Percentiles rank a stretch among this genome's conserved stretches.
phyloP scores from a whole-genome alignment of 441 rosid species.

The Hypseocharis bilobata region DNA sequence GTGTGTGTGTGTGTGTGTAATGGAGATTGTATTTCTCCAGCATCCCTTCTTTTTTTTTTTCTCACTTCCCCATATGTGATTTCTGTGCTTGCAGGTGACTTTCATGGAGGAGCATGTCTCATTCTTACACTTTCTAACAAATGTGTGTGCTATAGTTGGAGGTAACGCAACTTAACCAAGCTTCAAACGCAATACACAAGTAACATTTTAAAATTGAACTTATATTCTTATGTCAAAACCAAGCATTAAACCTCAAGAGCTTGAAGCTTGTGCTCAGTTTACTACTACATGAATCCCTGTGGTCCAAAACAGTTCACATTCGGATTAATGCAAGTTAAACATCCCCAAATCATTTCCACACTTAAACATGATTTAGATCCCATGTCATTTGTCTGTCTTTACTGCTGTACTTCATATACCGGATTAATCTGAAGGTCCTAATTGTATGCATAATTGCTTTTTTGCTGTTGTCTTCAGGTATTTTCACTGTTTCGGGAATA shows the following conservation, averaged over 20 bases:
- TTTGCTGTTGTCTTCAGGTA: slow-evolving; percentile 37
- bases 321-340: not conserved
- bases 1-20: not conserved
- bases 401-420: not conserved
- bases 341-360: not conserved
- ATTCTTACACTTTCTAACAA: slow-evolving; percentile 83
- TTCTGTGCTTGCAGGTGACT: slow-evolving; percentile 52
- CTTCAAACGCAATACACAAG: not conserved
- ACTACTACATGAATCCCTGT: not conserved
- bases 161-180: slow-evolving; percentile 29
- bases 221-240: not conserved
- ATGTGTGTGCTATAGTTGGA: slow-evolving; percentile 88
- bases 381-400: not conserved
- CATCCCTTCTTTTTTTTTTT: not conserved
- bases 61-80: slow-evolving; percentile 7
- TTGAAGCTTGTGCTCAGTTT: not conserved
- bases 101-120: slow-evolving; percentile 68
- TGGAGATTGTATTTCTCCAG: not conserved
- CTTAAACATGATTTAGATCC: not conserved
- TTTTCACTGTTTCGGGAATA: slow-evolving; percentile 89
- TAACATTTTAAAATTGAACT: not conserved
- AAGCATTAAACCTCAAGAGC: not conserved
- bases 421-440: not conserved
- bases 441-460: slow-evolving; percentile 2
- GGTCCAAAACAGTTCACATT: too few species aligned